These are phyloP conservation scores for Citrus unshiu DNA, from an alignment of 345 rosid genomes.

Conservation along the genomic window DNA sequence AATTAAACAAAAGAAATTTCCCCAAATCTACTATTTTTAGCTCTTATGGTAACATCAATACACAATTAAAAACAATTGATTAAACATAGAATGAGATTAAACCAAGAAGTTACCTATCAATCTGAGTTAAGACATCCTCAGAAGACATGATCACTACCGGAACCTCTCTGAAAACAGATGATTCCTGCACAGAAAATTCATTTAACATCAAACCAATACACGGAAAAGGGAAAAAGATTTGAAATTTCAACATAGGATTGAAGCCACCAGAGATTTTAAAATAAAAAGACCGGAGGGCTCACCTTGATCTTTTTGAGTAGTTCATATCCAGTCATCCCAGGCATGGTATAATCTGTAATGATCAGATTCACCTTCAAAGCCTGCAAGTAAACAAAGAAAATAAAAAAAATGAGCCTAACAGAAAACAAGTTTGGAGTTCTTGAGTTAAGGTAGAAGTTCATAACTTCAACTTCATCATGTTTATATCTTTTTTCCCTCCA, in stretches of 20 bases:
- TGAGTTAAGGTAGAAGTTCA: not conserved
- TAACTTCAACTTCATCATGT: not conserved
- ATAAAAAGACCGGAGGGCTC: not conserved
- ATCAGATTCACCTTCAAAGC: conserved; percentile 73
- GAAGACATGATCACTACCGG: conserved; percentile 92
- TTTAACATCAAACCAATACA: not conserved
- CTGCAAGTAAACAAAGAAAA: conserved; percentile 19
- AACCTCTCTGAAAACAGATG: conserved; percentile 66
- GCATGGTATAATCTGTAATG: conserved; percentile 86
- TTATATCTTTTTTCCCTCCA: not conserved
- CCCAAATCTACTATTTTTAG: not conserved
- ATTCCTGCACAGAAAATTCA: conserved; percentile 42
- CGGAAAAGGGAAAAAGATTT: not conserved
- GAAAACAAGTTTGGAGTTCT: not conserved
- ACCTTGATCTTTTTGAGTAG: conserved; percentile 78
- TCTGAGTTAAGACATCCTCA: conserved; percentile 66
- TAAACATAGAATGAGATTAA: not conserved
- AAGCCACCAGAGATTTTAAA: not conserved
- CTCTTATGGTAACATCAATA: not conserved
- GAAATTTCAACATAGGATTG: not conserved
- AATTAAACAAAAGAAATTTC: not conserved
- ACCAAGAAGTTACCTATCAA: conserved; percentile 50
- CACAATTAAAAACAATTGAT: not conserved
- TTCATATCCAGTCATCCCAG: conserved; percentile 85
- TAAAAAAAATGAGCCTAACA: not conserved